Base-by-base conservation (phyloP, 371 early-diverging fungal genomes). In the Mortierella sp. region DNA sequence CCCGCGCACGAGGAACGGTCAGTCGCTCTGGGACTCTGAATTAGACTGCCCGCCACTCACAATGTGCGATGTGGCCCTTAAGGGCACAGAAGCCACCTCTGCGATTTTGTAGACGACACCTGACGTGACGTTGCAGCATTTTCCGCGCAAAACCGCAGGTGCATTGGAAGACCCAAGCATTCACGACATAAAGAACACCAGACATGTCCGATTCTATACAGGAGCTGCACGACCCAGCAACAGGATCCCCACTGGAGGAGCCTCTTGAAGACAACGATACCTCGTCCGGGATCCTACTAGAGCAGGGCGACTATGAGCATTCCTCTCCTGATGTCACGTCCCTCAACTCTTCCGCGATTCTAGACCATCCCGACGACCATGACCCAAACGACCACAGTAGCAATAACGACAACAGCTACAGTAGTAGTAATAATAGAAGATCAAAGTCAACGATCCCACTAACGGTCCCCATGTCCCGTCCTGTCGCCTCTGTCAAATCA, bases 271-370 rank as follows among this genome's bases (percentile, higher is more conserved):
- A 72, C 28, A 65, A 60, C 28, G 71, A 60, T 19, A 37, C 67
- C 12, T 61, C 68, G 14, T 67, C 68, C 5, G 63, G 59, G 19
- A 59, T 73, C 26, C 64, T 73, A n/a, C 68, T 73, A 21, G 59
- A 67, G 26, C 57, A 50, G 56, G 63, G 32, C 17, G 73, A 73
- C 39, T 73, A 68, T 41, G 75, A 68, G 5, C 55, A 60, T 54
- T 62, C 57, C 3, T 68, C 75, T 4, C 69, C 75, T 19, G 75
- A 68, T 31, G 60, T 68, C 43, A 50, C 63, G 4, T 73, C 75
- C 6, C 56, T 73, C 39, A 47, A 62, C 52, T 73, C 75, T 6
- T 73, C 75, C 4, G 48, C 64, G n/a, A 64, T 73, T 43, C 46
- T 72, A 11, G 73, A 61, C 17, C 61, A 66, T 19, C 66, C 61